A percentile compares a stretch with the other conserved stretches of the same genome.
These are phyloP conservation scores for Plasmodium sp. DNA, from an alignment of 169 alveolate genomes.

Conservation along the genomic window DNA sequence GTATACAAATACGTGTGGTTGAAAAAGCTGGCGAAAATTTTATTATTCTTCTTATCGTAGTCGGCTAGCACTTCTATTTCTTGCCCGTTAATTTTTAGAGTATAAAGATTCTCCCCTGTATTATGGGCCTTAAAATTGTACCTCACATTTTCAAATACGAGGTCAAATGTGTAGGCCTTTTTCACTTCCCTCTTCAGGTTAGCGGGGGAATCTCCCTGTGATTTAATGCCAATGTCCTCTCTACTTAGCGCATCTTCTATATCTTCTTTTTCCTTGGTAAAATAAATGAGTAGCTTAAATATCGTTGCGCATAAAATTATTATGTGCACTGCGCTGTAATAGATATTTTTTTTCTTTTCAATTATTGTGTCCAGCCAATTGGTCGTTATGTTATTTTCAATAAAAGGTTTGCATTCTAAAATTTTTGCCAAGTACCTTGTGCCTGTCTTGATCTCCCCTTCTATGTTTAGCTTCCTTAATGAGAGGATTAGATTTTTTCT, in stretches of 20 bases:
- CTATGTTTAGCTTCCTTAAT: conserved; percentile 81
- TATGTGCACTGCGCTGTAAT: conserved; percentile 44
- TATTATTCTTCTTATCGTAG: conserved; percentile 59
- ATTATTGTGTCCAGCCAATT: conserved; percentile 72
- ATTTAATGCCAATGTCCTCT: conserved; percentile 49
- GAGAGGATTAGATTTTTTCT: conserved; percentile 82
- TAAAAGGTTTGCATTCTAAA: conserved; percentile 83
- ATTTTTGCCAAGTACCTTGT: conserved; percentile 81
- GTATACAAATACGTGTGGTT: conserved; percentile 63
- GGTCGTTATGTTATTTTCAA: conserved; percentile 69
- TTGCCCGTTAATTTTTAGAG: conserved; percentile 43
- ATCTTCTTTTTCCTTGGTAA: conserved; percentile 41
- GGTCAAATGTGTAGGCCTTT: conserved; percentile 18
- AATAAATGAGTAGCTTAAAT: conserved; percentile 33
- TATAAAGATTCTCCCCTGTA: conserved; percentile 64
- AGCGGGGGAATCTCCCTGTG: neutral
- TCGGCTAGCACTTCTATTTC: conserved; percentile 60
- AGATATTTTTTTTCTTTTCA: conserved; percentile 26
- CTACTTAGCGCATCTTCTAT: conserved; percentile 38
- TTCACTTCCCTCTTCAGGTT: conserved; percentile 5
- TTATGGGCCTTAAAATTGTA: conserved; percentile 43
- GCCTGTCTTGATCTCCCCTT: conserved; percentile 87
- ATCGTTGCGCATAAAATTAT: conserved; percentile 67
- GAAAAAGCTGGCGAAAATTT: conserved; percentile 34
- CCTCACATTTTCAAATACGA: conserved; percentile 51